These are phyloP conservation scores for Fragosphaeria purpurea DNA, from an alignment of 2,329 filamentous ascomycete genomes.

Conservation along the genomic window DNA sequence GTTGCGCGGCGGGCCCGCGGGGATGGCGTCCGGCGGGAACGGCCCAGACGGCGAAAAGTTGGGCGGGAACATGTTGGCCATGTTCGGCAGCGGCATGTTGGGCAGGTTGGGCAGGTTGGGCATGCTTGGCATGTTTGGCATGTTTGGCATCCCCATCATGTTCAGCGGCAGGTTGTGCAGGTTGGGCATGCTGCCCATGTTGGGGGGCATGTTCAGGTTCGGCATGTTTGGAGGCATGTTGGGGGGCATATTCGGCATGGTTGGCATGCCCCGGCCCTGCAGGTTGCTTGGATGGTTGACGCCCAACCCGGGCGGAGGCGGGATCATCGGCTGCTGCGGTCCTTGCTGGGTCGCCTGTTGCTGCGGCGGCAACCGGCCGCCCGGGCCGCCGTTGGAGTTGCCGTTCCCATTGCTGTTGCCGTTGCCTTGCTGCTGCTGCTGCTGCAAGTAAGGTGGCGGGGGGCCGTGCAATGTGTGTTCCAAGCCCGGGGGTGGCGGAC, in stretches of 20 bases:
- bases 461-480: constrained; percentile 43
- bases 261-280: constrained; percentile 37
- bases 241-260: constrained; percentile 3
- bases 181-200: not conserved
- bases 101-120: constrained; percentile 4
- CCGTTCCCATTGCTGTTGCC: constrained; percentile 30
- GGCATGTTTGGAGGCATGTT: constrained; percentile 27
- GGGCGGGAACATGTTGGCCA: constrained; percentile 42
- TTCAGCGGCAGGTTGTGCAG: not conserved
- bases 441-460: constrained; percentile 41
- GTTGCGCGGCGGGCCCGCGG: constrained; percentile 39
- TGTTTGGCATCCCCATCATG: constrained; percentile 1
- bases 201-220: constrained; percentile 6
- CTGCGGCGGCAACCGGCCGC: constrained; percentile 15
- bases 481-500: constrained; percentile 50
- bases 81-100: constrained; percentile 3
- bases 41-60: constrained; percentile 40
- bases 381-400: not conserved
- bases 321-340: constrained; percentile 42
- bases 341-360: constrained; percentile 17
- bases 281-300: constrained; percentile 20
- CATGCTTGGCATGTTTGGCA: constrained; percentile 8
- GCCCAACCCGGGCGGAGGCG: constrained; percentile 46
- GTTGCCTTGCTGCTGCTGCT: constrained; percentile 3
- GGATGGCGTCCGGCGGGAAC: constrained; percentile 39